phyloP scores from a whole-genome alignment of 352 stramenopile genomes.

The Pythium rhizo-oryzae region DNA sequence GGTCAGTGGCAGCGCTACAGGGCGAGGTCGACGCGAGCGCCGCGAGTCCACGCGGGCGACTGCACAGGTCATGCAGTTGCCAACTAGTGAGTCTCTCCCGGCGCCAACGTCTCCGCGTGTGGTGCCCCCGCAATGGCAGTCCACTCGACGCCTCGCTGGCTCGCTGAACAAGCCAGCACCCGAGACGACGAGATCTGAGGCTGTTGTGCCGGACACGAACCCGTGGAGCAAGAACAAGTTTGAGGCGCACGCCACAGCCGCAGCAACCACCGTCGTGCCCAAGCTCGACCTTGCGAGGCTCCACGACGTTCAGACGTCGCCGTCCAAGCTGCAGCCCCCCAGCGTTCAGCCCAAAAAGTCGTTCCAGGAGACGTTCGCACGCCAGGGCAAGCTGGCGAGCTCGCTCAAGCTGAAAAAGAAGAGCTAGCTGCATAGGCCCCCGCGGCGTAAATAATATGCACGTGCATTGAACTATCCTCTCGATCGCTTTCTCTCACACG shows the following conservation, averaged over 20 bases:
- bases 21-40: conserved; percentile 15
- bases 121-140: conserved; percentile 58
- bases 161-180: conserved; percentile 3
- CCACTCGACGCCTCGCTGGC: conserved; percentile 45
- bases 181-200: background rate
- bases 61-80: conserved; percentile 24
- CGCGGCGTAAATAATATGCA: conserved; percentile 14
- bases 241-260: background rate
- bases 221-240: conserved; percentile 28
- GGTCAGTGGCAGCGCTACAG: background rate
- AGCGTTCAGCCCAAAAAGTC: conserved; percentile 35
- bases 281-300: conserved; percentile 32
- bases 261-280: conserved; percentile 8
- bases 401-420: conserved; percentile 54
- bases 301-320: background rate
- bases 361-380: conserved; percentile 52
- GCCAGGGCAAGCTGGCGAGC: conserved; percentile 52
- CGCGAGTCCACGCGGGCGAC: background rate
- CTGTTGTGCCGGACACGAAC: background rate
- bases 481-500: too few species aligned
- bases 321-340: background rate
- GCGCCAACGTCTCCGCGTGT: conserved; percentile 4
- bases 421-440: background rate
- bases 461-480: background rate
- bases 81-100: background rate